These are phyloP conservation scores for Colletotrichum sp. DNA, from an alignment of 2,329 filamentous ascomycete species.

Conservation along the genomic window DNA sequence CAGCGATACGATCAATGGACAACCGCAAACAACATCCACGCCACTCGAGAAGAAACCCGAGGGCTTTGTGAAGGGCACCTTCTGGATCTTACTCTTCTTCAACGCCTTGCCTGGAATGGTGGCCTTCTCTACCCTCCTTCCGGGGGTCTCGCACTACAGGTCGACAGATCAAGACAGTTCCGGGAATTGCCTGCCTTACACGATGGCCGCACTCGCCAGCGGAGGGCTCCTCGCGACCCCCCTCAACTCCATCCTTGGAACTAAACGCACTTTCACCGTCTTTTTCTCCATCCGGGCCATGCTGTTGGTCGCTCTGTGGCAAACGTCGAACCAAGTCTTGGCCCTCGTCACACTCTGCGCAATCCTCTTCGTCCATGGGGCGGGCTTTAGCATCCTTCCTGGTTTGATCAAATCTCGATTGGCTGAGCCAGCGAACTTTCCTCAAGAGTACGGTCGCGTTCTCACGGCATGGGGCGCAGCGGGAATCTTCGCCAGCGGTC, in stretches of 20 bases:
- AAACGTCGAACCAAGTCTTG: not conserved
- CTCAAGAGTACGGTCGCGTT: not conserved
- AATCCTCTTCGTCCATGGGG: not conserved
- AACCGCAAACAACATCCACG: not conserved
- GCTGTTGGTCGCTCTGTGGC: not conserved
- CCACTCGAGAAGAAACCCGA: not conserved
- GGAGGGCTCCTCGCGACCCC: not conserved
- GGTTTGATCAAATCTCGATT: not conserved
- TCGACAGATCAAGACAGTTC: not conserved
- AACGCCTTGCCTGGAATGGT: not conserved
- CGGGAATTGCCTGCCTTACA: not conserved
- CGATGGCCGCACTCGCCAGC: not conserved
- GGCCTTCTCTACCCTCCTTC: not conserved
- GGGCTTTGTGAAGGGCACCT: not conserved
- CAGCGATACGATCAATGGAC: not conserved
- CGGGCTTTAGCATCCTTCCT: not conserved
- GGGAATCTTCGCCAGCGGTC: not conserved
- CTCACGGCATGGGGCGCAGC: not conserved
- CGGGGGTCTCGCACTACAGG: not conserved
- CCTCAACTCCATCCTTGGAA: not conserved
- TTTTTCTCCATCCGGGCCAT: not conserved
- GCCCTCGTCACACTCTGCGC: not conserved
- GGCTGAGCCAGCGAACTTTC: not conserved
- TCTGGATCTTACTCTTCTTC: not conserved
- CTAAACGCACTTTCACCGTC: not conserved